Evolutionary conservation across 108 stramenopile genomes (phyloP).

Genomic region (Conticribra weissflogii): DNA sequence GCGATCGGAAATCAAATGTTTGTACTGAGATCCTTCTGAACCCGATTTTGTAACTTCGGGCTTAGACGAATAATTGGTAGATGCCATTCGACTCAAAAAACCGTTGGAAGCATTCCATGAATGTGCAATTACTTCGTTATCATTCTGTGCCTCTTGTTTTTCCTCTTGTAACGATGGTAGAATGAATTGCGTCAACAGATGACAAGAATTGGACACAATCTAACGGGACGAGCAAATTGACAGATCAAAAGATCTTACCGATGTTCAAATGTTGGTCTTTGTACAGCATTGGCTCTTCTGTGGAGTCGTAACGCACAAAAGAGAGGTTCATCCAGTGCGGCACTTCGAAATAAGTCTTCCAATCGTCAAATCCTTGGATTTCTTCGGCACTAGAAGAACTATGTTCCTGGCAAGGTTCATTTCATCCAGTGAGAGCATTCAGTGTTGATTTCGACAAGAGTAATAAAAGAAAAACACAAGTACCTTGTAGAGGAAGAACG

Average conservation of each 20-base stretch:
- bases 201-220: too few species aligned
- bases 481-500: slow-evolving; percentile 95
- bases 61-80: not conserved
- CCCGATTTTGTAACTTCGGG: not conserved
- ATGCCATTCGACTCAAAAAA: slow-evolving; percentile 36
- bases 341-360: slow-evolving; percentile 74
- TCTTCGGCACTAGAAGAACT: slow-evolving; percentile 48
- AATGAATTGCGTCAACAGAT: too few species aligned
- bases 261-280: slow-evolving; percentile 27
- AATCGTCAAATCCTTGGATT: slow-evolving; percentile 48
- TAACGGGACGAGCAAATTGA: too few species aligned
- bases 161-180: too few species aligned
- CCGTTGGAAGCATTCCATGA: slow-evolving; percentile 56
- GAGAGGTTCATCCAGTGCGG: slow-evolving; percentile 92
- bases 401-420: too few species aligned
- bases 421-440: too few species aligned
- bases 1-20: slow-evolving; percentile 74
- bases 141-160: slow-evolving; percentile 11
- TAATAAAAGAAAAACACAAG: too few species aligned
- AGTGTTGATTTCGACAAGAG: too few species aligned
- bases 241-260: too few species aligned
- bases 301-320: slow-evolving; percentile 77
- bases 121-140: slow-evolving; percentile 6
- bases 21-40: slow-evolving; percentile 49
- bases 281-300: slow-evolving; percentile 43